Base-by-base conservation (phyloP, 805 yeast genomes). In the Cyberlindnera americana region DNA sequence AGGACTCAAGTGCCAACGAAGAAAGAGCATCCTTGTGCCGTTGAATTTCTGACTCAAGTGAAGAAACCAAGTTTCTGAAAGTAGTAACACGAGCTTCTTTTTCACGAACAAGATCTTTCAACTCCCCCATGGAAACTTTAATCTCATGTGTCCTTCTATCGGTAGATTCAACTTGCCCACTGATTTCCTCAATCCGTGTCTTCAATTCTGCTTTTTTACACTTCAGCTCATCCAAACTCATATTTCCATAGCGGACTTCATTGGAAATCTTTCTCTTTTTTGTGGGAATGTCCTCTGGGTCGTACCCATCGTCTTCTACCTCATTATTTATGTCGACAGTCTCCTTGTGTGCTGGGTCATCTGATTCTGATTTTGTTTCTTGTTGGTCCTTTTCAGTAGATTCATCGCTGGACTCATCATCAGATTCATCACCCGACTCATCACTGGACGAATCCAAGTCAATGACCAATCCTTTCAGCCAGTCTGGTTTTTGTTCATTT, bases 381-480 rank as follows among this genome's bases (percentile, higher is more conserved):
- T 27, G 26, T 12, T 17, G 25, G n/a, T 30, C 21, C 24, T 17
- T 31, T 24, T 33, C 33, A 19, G 1, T 12, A 22, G 37, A 32
- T 24, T 43, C 39, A n/a, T n/a, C n/a, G n/a, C n/a, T n/a, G n/a
- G n/a, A n/a, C n/a, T n/a, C n/a, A n/a, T n/a, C n/a, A n/a, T n/a
- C n/a, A n/a, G n/a, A n/a, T n/a, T n/a, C n/a, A n/a, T n/a, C n/a
- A n/a, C n/a, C n/a, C n/a, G n/a, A n/a, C 32, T 46, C 39, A 31
- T 46, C 43, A 16, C 25, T 29, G 6, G 56, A 42, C 4, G 49
- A 36, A 24, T 47, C 50, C 41, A 55, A 43, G 12, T 52, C 46
- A 23, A 55, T 51, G 17, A 53, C 55, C 40, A 55, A 44, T 24
- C 46, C 43, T 11, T 46, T 41, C 29, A 52, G 14, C 59, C 59